phyloP scores from a whole-genome alignment of 2,329 filamentous ascomycete genomes.

The Fragosphaeria purpurea region DNA sequence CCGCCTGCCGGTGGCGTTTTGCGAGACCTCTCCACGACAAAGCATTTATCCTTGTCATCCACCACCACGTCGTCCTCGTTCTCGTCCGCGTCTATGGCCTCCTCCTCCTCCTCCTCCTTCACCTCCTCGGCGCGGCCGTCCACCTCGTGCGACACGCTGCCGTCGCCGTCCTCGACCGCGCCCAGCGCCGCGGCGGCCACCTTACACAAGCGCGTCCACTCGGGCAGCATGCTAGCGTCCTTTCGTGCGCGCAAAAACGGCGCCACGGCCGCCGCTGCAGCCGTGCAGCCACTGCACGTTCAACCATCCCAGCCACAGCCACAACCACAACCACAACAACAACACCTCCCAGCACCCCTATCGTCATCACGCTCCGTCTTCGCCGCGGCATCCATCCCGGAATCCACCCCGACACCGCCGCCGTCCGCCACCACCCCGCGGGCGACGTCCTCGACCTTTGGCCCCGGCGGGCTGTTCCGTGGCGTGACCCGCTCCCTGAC shows the following conservation, averaged over 20 bases:
- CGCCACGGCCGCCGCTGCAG: conserved; percentile 6
- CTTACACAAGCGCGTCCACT: conserved; percentile 6
- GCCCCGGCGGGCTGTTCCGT: conserved; percentile 36
- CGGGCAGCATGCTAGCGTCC: conserved; percentile 17
- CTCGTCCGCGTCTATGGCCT: conserved; percentile 12
- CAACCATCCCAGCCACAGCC: too few relatives aligned
- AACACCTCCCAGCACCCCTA: too few relatives aligned
- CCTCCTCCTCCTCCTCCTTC: conserved; percentile 15
- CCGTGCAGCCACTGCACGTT: background rate
- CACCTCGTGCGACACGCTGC: conserved; percentile 2
- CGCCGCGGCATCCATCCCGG: background rate
- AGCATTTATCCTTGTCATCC: too few relatives aligned
- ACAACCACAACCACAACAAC: too few relatives aligned
- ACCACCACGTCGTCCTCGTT: conserved; percentile 13
- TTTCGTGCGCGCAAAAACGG: conserved; percentile 36
- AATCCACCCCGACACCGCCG: background rate
- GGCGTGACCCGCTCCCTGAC: conserved; percentile 39
- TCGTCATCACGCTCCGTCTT: too few relatives aligned
- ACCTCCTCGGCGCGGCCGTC: conserved; percentile 1
- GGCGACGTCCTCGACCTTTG: too few relatives aligned
- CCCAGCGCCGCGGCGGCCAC: background rate
- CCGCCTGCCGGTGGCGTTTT: too few relatives aligned
- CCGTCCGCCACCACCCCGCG: background rate
- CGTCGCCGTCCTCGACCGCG: conserved; percentile 1
- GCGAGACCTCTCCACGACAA: too few relatives aligned